Evolutionary conservation across 495 filamentous ascomycete species (phyloP).

Genomic region (Cercophora samala): DNA sequence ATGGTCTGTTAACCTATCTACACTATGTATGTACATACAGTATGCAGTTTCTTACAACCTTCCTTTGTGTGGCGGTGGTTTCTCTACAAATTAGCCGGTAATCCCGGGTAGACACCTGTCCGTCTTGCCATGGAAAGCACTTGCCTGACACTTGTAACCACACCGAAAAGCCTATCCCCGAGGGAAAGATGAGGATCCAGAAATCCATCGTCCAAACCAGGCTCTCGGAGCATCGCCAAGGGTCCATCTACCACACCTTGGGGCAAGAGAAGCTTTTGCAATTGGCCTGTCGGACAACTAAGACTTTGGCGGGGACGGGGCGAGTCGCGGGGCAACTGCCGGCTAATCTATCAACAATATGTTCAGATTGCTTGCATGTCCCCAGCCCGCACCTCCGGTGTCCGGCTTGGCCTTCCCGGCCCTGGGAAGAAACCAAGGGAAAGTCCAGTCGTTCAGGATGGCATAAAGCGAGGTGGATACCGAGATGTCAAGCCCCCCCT

Average conservation of each 20-base stretch:
- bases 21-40: no score
- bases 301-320: background rate
- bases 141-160: background rate
- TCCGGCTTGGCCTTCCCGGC: conserved; percentile 1
- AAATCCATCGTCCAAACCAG: background rate
- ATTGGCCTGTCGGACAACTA: background rate
- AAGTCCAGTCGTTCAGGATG: no score
- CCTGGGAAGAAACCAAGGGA: background rate
- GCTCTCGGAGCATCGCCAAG: background rate
- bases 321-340: background rate
- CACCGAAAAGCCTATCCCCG: background rate
- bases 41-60: no score
- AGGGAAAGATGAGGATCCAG: background rate
- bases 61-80: no score
- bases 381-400: conserved; percentile 5
- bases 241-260: background rate
- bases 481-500: background rate
- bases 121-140: background rate
- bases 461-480: background rate
- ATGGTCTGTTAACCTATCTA: no score
- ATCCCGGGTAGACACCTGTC: no score
- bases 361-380: background rate
- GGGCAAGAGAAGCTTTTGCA: background rate
- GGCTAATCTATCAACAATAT: conserved; percentile 8
- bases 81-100: background rate